These are phyloP conservation scores for Hymenotorrendiella dingleyae DNA, from an alignment of 2,329 filamentous ascomycete species.

Conservation along the genomic window DNA sequence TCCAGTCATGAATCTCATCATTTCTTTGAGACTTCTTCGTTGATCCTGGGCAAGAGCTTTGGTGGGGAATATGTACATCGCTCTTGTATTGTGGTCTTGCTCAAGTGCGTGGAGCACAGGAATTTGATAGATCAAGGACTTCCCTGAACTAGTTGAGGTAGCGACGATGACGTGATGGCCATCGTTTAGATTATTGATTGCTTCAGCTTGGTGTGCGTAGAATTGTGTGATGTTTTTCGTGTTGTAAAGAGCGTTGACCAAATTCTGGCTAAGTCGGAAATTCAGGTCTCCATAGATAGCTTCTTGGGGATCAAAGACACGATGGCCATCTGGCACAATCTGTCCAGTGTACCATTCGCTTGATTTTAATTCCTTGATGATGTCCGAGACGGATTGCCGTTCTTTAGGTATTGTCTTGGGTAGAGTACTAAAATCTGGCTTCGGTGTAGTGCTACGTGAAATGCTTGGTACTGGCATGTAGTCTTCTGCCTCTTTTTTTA, in stretches of 20 bases:
- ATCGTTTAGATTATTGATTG: slow-evolving; percentile 79
- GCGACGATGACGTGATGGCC: slow-evolving; percentile 86
- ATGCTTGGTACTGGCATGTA: slow-evolving; percentile 58
- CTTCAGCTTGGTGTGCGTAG: slow-evolving; percentile 89
- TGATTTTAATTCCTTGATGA: slow-evolving; percentile 75
- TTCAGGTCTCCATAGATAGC: slow-evolving; percentile 76
- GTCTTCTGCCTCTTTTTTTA: slow-evolving; percentile 52
- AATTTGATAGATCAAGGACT: slow-evolving; percentile 96
- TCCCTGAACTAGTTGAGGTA: slow-evolving; percentile 93
- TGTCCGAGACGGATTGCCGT: slow-evolving; percentile 74
- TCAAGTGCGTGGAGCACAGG: slow-evolving; percentile 86
- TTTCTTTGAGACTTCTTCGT: slow-evolving; percentile 76
- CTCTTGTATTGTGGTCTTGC: slow-evolving; percentile 66
- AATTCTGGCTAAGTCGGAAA: slow-evolving; percentile 79
- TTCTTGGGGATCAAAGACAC: slow-evolving; percentile 81
- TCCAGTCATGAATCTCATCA: slow-evolving; percentile 73
- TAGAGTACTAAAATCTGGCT: slow-evolving; percentile 39
- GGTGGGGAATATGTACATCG: slow-evolving; percentile 97
- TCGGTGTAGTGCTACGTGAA: slow-evolving; percentile 33
- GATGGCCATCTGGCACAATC: slow-evolving; percentile 87
- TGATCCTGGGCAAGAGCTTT: slow-evolving; percentile 97
- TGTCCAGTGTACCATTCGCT: slow-evolving; percentile 87
- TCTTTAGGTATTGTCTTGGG: slow-evolving; percentile 73
- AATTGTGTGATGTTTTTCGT: slow-evolving; percentile 78
- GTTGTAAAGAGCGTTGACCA: slow-evolving; percentile 97